Evolutionary conservation across 1,139 yeast species (phyloP), one percentile per base, ranked within the genome.

Genomic region (Kodamaea sp.): DNA sequence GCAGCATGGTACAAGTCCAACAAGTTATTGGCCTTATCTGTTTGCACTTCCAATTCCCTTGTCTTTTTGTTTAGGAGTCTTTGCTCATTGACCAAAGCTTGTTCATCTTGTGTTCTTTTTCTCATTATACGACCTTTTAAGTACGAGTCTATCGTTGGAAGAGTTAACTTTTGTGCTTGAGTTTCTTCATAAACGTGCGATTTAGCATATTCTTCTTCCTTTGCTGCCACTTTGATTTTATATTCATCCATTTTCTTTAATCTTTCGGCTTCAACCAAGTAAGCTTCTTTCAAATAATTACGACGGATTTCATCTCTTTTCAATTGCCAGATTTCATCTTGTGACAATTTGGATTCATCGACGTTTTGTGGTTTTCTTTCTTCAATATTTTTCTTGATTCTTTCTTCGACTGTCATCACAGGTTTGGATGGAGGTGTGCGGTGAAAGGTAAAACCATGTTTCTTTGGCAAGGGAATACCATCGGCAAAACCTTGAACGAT

Each of bases 61-160:
- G 57, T 46, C 43, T 56, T 62, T 40, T 75, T 58, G 52, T 70
- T 70, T 45, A 64, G 52, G 3, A 50, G 47, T 40, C 75, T 57
- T 46, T 63, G 66, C 29, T 54, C 57, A 6, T 48, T 39, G 31
- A 55, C 46, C 35, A 64, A 56, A 26, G 75, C 64, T 47, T 74
- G 71, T 58, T 88, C 94, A 53, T 80, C 89, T 27, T 66, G 69
- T 0, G 95, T 83, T 60, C 96, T 75, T 38, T 67, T 75, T 55
- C 84, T 75, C 70, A 89, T 77, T 45, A 88, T 65, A 11, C 90
- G 85, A 3, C 86, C 86, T 29, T 75, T 59, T 47, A 84, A 66
- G 48, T 83, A 72, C 31, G 78, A 71, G 52, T 84, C 90, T 46
- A 89, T 70, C 2, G 96, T 85, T 34, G 96, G 96, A 38, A 87